Conservation (phyloP, 139 green algal genomes). For the Volvox reticuliferus region DNA sequence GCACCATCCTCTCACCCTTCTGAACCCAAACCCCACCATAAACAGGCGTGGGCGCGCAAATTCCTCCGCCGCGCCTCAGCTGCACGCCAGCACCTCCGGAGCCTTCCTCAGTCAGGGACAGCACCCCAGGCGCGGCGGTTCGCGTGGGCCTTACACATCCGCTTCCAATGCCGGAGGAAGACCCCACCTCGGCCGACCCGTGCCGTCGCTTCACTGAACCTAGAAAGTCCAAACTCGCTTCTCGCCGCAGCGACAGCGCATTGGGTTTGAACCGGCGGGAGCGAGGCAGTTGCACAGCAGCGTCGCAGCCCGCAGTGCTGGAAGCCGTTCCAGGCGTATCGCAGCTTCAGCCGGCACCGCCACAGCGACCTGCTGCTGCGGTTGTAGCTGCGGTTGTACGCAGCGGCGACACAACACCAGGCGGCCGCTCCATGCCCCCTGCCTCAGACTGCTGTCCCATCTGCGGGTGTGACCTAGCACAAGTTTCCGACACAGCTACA, state of each 20-base stretch:
- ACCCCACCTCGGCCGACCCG: background rate
- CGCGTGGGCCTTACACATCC: background rate
- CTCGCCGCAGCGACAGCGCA: background rate
- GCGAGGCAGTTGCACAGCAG: background rate
- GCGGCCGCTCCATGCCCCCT: background rate
- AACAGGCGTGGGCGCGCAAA: background rate
- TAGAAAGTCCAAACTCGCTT: background rate
- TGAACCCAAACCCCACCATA: background rate
- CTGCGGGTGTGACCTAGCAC: conserved; percentile 32
- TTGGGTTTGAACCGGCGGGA: background rate
- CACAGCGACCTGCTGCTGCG: background rate
- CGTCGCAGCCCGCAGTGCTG: background rate
- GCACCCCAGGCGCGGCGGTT: too few relatives aligned
- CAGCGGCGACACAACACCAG: too few relatives aligned
- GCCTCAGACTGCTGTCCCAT: conserved; percentile 36
- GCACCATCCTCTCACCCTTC: too few relatives aligned
- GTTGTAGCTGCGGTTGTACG: background rate
- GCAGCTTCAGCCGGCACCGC: background rate
- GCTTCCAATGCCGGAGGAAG: background rate
- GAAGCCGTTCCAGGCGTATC: background rate
- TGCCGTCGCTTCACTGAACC: background rate
- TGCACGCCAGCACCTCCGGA: background rate
- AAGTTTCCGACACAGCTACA: conserved; percentile 27
- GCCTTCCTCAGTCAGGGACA: background rate
- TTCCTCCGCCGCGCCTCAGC: background rate